Evolutionary conservation across 768 basidiomycete genomes (phyloP).

Genomic region (Cyclocybe aegerita): DNA sequence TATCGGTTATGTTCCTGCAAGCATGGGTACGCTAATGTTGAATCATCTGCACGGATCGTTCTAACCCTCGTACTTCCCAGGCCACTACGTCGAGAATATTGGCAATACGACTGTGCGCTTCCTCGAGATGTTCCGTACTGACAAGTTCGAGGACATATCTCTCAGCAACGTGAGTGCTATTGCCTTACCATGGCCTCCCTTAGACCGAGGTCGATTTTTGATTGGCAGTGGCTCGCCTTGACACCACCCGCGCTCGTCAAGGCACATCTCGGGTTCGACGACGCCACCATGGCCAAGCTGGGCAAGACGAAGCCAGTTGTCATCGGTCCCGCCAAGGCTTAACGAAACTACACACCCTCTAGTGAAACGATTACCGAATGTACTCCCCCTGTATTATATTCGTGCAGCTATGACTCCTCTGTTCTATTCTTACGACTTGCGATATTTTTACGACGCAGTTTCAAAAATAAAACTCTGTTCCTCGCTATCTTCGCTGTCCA

Average conservation of each 20-base stretch:
- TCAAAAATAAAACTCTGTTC: no score
- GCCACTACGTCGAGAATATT: conserved; percentile 69
- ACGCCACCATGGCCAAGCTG: conserved; percentile 47
- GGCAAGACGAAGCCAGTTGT: conserved; percentile 46
- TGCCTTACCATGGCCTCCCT: neutral
- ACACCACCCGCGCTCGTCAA: conserved; percentile 59
- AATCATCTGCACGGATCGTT: neutral
- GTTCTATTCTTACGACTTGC: no score
- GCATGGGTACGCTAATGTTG: conserved; percentile 40
- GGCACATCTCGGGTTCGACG: conserved; percentile 55
- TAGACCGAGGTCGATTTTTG: neutral
- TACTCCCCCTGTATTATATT: no score
- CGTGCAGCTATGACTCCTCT: no score
- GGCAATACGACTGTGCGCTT: conserved; percentile 58
- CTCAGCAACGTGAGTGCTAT: conserved; percentile 30
- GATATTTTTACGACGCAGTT: no score
- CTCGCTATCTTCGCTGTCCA: no score
- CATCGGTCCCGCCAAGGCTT: conserved; percentile 17
- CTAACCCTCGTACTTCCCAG: conserved; percentile 22
- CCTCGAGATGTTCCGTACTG: conserved; percentile 61
- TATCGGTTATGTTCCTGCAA: conserved; percentile 63
- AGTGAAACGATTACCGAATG: no score
- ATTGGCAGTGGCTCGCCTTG: conserved; percentile 55
- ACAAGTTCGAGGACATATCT: conserved; percentile 53
- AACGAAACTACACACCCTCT: no score